Evolutionary conservation across 73 alveolate species (phyloP), one percentile per base, ranked within the genome.

Genomic region (Paramecium tetraurelia): DNA sequence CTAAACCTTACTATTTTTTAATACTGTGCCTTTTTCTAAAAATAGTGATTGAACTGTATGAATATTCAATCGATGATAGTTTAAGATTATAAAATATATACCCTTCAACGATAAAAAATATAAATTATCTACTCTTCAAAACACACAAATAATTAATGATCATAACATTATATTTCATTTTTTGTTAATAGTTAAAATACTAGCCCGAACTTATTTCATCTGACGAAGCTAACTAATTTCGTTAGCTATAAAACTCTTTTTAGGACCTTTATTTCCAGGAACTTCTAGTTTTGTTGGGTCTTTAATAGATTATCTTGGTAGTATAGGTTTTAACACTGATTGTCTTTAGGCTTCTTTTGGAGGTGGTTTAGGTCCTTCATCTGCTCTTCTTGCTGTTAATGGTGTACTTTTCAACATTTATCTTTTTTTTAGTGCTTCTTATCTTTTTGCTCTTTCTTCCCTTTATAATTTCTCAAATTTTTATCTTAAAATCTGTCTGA

Each of bases 301-400:
- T 27, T 14, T 63, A 20, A 63, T 63, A 14, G 84, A 63, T 63
- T 63, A 27, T 63, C 84, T 63, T 63, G 50, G 24, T 4, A 53
- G 2, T 16, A 18, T 53, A 22, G 84, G 16, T 63, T 63, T 63
- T 14, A 63, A 20, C 4, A 63, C 20, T 22, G 84, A 63, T 63
- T 20, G 10, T 27, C 84, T 63, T 63, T 63, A 63, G 7, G 84
- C 84, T 63, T 63, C 84, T 63, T 63, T 63, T 27, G 46, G 41
- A 33, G 84, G 50, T 2, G 46, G 41, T 8, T 63, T 63, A 33
- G 84, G 84, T 27, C 50, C 46, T 63, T 63, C 84, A 27, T 63
- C 84, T 63, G 84, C 84, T 63, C 84, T 63, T 63, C 84, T 63
- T 31, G 84, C 84, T 12, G 84, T 63, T 63, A 63, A 63, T 24